Evolutionary conservation across 257 asterid species (phyloP).

Genomic region (Verbena officinalis): DNA sequence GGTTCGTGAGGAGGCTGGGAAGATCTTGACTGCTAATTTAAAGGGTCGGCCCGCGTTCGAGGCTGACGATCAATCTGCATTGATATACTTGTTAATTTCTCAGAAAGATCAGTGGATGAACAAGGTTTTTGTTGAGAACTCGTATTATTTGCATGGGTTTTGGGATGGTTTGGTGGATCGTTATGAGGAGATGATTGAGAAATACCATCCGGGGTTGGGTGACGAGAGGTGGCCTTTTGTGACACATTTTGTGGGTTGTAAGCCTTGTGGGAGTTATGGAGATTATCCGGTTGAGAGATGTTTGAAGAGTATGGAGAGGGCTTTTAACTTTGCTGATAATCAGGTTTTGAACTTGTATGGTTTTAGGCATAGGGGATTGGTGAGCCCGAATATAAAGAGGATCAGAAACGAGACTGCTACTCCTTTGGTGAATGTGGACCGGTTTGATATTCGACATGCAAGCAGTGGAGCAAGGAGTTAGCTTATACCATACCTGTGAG

Average conservation of each 20-base stretch:
- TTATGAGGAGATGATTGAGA: constrained; percentile 73
- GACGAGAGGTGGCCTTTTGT: constrained; percentile 82
- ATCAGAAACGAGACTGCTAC: constrained; percentile 59
- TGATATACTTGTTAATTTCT: constrained; percentile 55
- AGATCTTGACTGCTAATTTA: constrained; percentile 61
- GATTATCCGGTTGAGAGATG: constrained; percentile 68
- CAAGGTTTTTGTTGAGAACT: constrained; percentile 64
- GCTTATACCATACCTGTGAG: constrained; percentile 7
- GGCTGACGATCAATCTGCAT: constrained; percentile 75
- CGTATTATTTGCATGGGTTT: constrained; percentile 66
- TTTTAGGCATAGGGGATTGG: constrained; percentile 68
- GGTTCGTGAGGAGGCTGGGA: constrained; percentile 65
- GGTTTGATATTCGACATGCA: constrained; percentile 60
- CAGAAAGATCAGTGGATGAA: constrained; percentile 55
- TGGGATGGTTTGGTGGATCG: constrained; percentile 77
- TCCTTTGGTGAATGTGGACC: constrained; percentile 60
- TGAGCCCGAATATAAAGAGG: constrained; percentile 69
- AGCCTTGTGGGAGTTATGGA: constrained; percentile 79
- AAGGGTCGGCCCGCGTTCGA: constrained; percentile 75
- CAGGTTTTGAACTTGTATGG: constrained; percentile 69
- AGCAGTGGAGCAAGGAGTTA: constrained; percentile 43
- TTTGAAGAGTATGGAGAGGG: constrained; percentile 71
- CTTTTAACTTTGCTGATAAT: constrained; percentile 75
- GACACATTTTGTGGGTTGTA: constrained; percentile 75
- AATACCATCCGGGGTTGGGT: constrained; percentile 65